phyloP scores from a whole-genome alignment of 2,329 filamentous ascomycete species.

The Pseudogymnoascus sp. region DNA sequence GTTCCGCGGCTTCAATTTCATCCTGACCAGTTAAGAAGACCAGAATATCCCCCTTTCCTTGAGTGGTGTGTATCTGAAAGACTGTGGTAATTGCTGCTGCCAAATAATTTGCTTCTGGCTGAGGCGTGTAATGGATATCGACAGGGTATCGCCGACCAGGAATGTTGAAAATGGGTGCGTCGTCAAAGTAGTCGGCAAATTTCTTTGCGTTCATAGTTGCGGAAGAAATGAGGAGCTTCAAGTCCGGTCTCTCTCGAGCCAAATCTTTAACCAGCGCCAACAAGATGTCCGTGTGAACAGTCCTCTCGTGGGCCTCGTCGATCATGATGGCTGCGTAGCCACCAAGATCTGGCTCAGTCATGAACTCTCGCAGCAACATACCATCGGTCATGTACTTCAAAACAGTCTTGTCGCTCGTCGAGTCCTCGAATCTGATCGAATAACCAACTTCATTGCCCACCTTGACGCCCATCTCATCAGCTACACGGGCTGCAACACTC shows the following conservation, averaged over 20 bases:
- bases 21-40: slow-evolving; percentile 95
- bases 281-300: slow-evolving; percentile 82
- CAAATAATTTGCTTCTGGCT: slow-evolving; percentile 90
- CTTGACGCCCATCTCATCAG: slow-evolving; percentile 85
- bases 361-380: slow-evolving; percentile 82
- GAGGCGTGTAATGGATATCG: slow-evolving; percentile 81
- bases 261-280: slow-evolving; percentile 85
- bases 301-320: slow-evolving; percentile 94
- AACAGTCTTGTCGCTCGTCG: slow-evolving; percentile 81
- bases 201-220: slow-evolving; percentile 92
- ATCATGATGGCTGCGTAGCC: slow-evolving; percentile 89
- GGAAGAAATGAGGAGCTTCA: slow-evolving; percentile 86
- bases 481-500: slow-evolving; percentile 93
- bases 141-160: slow-evolving; percentile 84
- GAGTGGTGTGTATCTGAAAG: slow-evolving; percentile 88
- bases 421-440: slow-evolving; percentile 88
- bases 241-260: slow-evolving; percentile 68
- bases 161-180: slow-evolving; percentile 89
- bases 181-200: slow-evolving; percentile 85
- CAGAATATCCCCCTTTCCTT: slow-evolving; percentile 78
- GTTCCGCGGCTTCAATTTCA: slow-evolving; percentile 84
- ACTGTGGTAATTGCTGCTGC: slow-evolving; percentile 85
- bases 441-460: slow-evolving; percentile 91
- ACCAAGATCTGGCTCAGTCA: slow-evolving; percentile 77
- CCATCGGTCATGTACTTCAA: slow-evolving; percentile 97